Conservation (phyloP, 2,329 filamentous ascomycete species). For the Aspergillus costaricaensis region DNA sequence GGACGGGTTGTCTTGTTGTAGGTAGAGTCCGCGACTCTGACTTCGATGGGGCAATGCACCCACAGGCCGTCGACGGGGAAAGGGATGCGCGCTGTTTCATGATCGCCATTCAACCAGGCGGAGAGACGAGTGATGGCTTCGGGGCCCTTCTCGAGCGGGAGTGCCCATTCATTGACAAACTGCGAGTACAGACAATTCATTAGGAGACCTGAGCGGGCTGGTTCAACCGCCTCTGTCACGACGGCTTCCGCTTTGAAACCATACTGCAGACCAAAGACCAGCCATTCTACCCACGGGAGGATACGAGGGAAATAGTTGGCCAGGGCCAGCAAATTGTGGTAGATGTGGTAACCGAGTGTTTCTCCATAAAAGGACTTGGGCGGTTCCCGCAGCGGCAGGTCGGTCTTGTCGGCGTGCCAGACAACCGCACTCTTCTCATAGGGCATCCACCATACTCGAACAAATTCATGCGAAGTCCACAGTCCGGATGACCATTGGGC, state of each 20-base stretch:
- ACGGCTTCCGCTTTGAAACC: constrained; percentile 72
- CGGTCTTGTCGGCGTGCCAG: constrained; percentile 83
- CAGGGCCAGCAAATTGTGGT: constrained; percentile 85
- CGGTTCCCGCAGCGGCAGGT: constrained; percentile 61
- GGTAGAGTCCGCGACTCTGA: constrained; percentile 76
- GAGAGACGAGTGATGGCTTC: constrained; percentile 81
- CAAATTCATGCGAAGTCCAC: constrained; percentile 85
- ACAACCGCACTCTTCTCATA: constrained; percentile 85
- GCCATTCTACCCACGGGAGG: constrained; percentile 89
- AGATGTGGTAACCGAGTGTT: constrained; percentile 79
- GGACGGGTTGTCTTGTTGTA: constrained; percentile 55
- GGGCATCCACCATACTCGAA: constrained; percentile 96
- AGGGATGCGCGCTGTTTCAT: constrained; percentile 71
- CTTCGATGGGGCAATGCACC: constrained; percentile 88
- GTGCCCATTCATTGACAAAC: constrained; percentile 97
- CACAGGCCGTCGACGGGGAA: constrained; percentile 77
- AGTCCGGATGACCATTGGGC: constrained; percentile 70
- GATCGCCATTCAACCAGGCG: constrained; percentile 79
- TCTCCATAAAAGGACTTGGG: constrained; percentile 78
- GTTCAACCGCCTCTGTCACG: constrained; percentile 73
- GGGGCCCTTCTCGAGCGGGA: constrained; percentile 81
- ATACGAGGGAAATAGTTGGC: constrained; percentile 76
- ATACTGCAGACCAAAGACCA: constrained; percentile 97
- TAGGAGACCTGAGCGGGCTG: constrained; percentile 75
- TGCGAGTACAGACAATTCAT: constrained; percentile 99